phyloP scores from a whole-genome alignment of 2,329 filamentous ascomycete genomes.

The Colletotrichum coccodes region DNA sequence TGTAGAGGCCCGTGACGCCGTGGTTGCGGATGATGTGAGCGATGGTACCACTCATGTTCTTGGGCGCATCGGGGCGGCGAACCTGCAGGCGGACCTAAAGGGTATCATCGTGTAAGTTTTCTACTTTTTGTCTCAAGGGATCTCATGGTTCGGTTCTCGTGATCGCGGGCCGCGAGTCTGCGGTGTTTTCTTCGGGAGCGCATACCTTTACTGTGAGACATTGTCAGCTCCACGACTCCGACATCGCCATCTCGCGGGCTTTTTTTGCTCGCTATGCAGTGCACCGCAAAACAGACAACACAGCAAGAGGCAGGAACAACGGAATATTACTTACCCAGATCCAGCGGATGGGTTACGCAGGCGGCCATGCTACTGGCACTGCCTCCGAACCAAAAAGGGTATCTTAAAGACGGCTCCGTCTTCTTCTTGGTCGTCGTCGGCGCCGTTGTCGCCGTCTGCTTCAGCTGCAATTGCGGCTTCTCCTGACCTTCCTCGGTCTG shows the following conservation, averaged over 20 bases:
- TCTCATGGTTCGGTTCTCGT: background rate
- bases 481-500: constrained; percentile 3
- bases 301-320: background rate
- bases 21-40: constrained; percentile 81
- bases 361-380: constrained; percentile 94
- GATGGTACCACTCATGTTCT: constrained; percentile 88
- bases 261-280: background rate
- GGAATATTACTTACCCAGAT: constrained; percentile 75
- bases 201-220: constrained; percentile 61
- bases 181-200: background rate
- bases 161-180: background rate
- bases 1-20: constrained; percentile 85
- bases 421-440: constrained; percentile 42
- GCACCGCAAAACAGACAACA: no score
- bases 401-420: constrained; percentile 58
- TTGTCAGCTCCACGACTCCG: constrained; percentile 35
- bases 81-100: constrained; percentile 86
- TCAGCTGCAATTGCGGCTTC: constrained; percentile 27
- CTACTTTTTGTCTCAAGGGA: background rate
- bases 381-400: constrained; percentile 97
- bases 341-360: constrained; percentile 90
- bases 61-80: constrained; percentile 78
- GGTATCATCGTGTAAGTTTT: constrained; percentile 13
- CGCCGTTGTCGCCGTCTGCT: background rate
- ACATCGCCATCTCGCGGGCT: constrained; percentile 1